These are phyloP conservation scores for Trichophaea hybrida DNA, from an alignment of 2,329 filamentous ascomycete genomes.

Conservation along the genomic window DNA sequence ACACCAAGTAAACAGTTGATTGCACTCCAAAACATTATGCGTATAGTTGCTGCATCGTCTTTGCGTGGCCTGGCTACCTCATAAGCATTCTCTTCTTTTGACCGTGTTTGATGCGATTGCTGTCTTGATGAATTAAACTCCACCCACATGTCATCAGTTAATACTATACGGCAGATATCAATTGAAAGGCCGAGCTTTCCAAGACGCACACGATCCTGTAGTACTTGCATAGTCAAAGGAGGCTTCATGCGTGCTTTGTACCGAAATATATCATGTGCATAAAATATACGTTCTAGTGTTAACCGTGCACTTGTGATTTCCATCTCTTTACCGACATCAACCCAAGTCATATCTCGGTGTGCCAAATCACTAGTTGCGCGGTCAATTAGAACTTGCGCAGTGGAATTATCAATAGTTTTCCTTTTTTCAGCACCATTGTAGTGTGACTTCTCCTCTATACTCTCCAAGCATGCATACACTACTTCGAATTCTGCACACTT, in stretches of 20 bases:
- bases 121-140: neutral
- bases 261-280: neutral
- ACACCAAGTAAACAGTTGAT: neutral
- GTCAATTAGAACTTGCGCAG: neutral
- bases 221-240: neutral
- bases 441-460: too few species aligned
- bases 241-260: neutral
- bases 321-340: slow-evolving; percentile 5
- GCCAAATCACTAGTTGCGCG: neutral
- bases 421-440: too few species aligned
- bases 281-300: neutral
- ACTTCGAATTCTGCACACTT: too few species aligned
- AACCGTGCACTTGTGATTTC: neutral
- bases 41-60: neutral
- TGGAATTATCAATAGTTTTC: neutral
- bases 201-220: neutral
- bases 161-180: neutral
- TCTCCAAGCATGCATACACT: too few species aligned
- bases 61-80: neutral
- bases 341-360: slow-evolving; percentile 1
- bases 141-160: neutral
- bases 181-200: neutral
- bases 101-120: neutral
- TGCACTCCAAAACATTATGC: neutral
- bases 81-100: neutral